Evolutionary conservation across 495 filamentous ascomycete species (phyloP), one percentile per base, ranked within the genome.

Genomic region (Penicillium paradoxum): DNA sequence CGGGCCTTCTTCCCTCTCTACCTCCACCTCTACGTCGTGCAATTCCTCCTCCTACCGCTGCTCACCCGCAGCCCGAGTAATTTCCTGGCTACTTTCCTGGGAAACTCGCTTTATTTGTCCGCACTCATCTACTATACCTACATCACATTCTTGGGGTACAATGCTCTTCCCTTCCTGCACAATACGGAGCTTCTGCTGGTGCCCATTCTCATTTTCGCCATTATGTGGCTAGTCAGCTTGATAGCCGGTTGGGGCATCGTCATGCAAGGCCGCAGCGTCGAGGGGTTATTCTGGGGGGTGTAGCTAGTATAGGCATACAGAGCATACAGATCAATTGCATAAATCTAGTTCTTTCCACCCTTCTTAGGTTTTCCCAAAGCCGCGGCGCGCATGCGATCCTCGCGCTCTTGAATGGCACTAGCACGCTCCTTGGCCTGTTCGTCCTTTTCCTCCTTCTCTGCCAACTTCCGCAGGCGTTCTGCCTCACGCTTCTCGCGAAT

Each of bases 401-500:
- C 71, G 11, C 64, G 58, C 54, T 71, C 67, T 39, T 58, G 55
- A 11, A 59, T 45, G 45, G 66, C 63, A 17, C 61, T 70, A 22
- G 58, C 63, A 40, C 66, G 63, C 55, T 68, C 74, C 63, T 78
- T 78, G 32, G 83, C 81, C 41, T 74, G 65, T 22, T 80, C 84
- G 10, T 85, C 83, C 55, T 74, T 79, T 72, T 90, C 87, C 58
- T 89, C 85, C 66, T 86, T 87, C 75, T 91, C 87, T 8, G 77
- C 91, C 79, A 83, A 81, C 79, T 91, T 91, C 73, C 78, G 79
- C 66, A 70, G 84, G 60, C 89, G 81, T 66, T 95, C 92, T 24
- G 86, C 85, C 67, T 93, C 93, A 32, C 93, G 79, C 76, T 87
- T 85, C 79, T 95, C 88, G 21, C 84, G 79, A 50, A 98, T 88